Evolutionary conservation across 257 asterid species (phyloP).

Genomic region (Lantana camara): DNA sequence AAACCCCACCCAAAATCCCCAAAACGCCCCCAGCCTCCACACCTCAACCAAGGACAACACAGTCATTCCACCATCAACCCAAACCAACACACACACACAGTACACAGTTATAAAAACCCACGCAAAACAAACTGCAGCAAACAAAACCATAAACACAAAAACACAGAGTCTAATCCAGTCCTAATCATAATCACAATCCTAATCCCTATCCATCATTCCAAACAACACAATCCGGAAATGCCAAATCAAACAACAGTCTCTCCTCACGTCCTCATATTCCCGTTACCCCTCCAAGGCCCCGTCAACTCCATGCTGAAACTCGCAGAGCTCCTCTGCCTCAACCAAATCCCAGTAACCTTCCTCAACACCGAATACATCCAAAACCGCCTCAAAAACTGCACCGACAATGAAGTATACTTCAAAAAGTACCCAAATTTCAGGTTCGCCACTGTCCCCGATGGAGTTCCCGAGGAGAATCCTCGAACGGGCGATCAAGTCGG

Average conservation of each 20-base stretch:
- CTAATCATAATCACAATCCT: too few species aligned
- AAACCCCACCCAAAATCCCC: neutral
- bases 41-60: neutral
- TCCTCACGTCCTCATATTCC: constrained; percentile 64
- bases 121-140: too few species aligned
- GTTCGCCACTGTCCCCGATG: constrained; percentile 50
- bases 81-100: neutral
- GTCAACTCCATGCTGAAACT: constrained; percentile 60
- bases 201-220: too few species aligned
- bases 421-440: constrained; percentile 38
- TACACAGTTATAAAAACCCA: too few species aligned
- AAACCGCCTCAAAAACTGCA: constrained; percentile 34
- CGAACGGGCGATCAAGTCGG: constrained; percentile 37
- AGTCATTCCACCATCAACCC: neutral
- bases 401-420: constrained; percentile 24
- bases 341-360: constrained; percentile 53
- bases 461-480: constrained; percentile 51
- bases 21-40: neutral
- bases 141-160: too few species aligned
- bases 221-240: constrained; percentile 4
- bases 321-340: constrained; percentile 48
- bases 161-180: too few species aligned
- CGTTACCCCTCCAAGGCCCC: constrained; percentile 69
- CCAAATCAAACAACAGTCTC: constrained; percentile 3
- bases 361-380: constrained; percentile 71